These are phyloP conservation scores for Phytopythium mirpurense DNA, from an alignment of 352 stramenopile species.

Conservation along the genomic window DNA sequence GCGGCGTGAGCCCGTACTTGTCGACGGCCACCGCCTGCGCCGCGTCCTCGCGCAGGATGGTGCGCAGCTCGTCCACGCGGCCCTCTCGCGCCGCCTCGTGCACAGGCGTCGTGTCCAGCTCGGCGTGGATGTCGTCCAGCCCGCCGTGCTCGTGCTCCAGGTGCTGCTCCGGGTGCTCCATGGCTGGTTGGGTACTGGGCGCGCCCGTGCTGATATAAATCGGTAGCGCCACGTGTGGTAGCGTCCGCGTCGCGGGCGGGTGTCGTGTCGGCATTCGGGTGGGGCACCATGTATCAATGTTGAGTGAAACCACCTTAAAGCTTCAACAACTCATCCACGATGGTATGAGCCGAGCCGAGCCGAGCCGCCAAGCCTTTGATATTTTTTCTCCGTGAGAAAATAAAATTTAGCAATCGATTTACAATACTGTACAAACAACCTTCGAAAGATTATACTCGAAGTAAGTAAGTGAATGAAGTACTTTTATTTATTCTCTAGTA, in stretches of 20 bases:
- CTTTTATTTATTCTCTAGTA: too few relatives aligned
- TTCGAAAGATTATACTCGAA: too few relatives aligned
- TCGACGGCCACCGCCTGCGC: constrained; percentile 30
- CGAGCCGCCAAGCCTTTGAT: too few relatives aligned
- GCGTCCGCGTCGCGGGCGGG: not conserved
- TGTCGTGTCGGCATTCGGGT: not conserved
- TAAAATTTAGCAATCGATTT: too few relatives aligned
- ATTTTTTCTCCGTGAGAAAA: too few relatives aligned
- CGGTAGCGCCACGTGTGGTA: too few relatives aligned
- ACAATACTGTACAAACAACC: too few relatives aligned
- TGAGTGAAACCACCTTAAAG: constrained; percentile 3
- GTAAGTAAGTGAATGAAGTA: too few relatives aligned
- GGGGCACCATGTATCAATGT: constrained; percentile 3
- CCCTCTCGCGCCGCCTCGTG: constrained; percentile 57
- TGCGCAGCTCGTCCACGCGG: constrained; percentile 26
- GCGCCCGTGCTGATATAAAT: too few relatives aligned
- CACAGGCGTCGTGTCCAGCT: constrained; percentile 50
- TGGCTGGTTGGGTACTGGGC: not conserved
- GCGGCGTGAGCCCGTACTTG: constrained; percentile 66
- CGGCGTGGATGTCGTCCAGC: constrained; percentile 59
- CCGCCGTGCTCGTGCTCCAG: constrained; percentile 31
- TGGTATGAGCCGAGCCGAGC: constrained; percentile 5
- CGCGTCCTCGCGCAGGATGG: constrained; percentile 25
- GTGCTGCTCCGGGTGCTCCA: constrained; percentile 1
- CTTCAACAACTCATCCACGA: constrained; percentile 6